These are phyloP conservation scores for Colletotrichum somersetense DNA, from an alignment of 2,329 filamentous ascomycete genomes.

Conservation along the genomic window DNA sequence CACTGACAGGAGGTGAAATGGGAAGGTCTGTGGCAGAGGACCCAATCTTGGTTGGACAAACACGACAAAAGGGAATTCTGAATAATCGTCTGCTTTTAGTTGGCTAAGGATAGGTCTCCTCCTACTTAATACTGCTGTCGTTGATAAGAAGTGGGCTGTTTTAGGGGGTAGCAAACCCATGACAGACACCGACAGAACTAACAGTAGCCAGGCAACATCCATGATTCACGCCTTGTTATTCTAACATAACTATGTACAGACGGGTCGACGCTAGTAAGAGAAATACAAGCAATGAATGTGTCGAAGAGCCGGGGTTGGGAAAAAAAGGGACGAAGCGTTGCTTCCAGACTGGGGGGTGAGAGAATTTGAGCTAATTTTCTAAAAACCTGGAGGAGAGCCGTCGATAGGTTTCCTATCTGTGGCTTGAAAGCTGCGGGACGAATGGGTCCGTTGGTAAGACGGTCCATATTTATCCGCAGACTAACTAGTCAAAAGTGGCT, in stretches of 20 bases:
- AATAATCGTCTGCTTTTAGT: too few species aligned
- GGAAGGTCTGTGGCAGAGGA: background rate
- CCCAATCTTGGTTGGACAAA: background rate
- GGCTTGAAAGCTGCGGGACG: background rate
- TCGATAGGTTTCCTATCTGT: background rate
- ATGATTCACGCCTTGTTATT: background rate
- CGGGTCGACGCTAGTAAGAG: background rate
- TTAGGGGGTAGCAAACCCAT: background rate
- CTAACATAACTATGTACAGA: background rate
- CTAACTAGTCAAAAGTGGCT: background rate
- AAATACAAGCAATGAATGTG: background rate
- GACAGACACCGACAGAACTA: background rate
- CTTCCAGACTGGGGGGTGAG: background rate
- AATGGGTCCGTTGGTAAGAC: background rate
- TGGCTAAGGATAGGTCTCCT: background rate
- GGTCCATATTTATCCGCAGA: background rate
- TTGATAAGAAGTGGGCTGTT: background rate
- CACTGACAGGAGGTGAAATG: background rate
- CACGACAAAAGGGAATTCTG: background rate
- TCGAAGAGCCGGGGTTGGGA: background rate
- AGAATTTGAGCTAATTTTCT: constrained; percentile 3
- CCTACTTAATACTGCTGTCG: background rate
- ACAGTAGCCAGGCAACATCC: background rate
- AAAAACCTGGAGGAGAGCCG: background rate
- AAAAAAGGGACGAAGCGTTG: background rate